Conservation (phyloP, 768 basidiomycete species). For the Psilocybe tampanensis region DNA sequence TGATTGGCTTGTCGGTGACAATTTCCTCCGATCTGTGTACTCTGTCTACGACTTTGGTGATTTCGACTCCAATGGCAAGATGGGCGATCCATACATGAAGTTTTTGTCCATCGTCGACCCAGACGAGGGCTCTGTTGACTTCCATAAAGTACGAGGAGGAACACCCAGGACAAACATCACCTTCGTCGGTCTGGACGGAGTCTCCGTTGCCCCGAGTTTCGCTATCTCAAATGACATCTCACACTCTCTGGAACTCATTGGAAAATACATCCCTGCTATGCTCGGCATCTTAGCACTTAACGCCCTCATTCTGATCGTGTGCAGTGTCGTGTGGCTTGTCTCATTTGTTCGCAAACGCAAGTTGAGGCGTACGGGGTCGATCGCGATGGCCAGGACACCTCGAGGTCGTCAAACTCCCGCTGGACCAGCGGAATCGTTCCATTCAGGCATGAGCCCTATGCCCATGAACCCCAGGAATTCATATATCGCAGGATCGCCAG, state of each 20-base stretch:
- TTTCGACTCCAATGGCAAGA: constrained; percentile 60
- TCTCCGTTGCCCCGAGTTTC: constrained; percentile 45
- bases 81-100: constrained; percentile 81
- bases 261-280: constrained; percentile 70
- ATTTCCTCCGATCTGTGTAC: constrained; percentile 81
- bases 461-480: constrained; percentile 52
- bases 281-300: constrained; percentile 79
- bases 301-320: constrained; percentile 63
- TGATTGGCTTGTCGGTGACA: constrained; percentile 85
- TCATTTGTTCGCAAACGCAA: constrained; percentile 54
- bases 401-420: constrained; percentile 37
- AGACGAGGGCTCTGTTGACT: constrained; percentile 68
- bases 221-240: constrained; percentile 60
- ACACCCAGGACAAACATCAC: constrained; percentile 67
- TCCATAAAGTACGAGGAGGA: constrained; percentile 69
- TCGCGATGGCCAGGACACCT: constrained; percentile 24
- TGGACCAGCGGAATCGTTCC: constrained; percentile 27
- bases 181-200: constrained; percentile 54
- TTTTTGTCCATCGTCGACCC: constrained; percentile 72
- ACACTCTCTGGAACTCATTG: constrained; percentile 62
- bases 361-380: constrained; percentile 12
- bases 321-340: constrained; percentile 55
- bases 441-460: constrained; percentile 41
- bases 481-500: constrained; percentile 35
- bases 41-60: constrained; percentile 86